These are phyloP conservation scores for Talaromyces sp. DNA, from an alignment of 2,329 filamentous ascomycete genomes.

Conservation along the genomic window DNA sequence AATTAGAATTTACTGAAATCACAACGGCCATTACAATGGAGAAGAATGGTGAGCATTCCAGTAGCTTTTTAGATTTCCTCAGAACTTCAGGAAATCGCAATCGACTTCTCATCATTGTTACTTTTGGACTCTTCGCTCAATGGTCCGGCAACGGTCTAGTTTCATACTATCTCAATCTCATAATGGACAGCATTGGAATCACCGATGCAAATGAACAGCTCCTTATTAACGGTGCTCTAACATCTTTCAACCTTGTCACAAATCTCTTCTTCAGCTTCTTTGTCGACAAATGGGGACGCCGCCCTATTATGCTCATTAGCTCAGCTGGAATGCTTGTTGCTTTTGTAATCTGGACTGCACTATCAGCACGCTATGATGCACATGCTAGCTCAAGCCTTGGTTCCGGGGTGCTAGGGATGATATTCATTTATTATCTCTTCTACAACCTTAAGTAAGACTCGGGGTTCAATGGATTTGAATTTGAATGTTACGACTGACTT, in stretches of 20 bases:
- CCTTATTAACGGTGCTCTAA: constrained; percentile 37
- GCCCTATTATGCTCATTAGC: not conserved
- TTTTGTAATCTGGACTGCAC: not conserved
- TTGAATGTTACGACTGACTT: no score
- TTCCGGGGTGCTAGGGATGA: no score
- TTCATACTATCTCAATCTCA: constrained; percentile 38
- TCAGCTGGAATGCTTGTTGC: not conserved
- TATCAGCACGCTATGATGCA: not conserved
- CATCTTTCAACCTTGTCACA: constrained; percentile 8
- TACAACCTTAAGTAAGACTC: no score
- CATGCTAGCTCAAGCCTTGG: no score
- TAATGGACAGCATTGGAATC: constrained; percentile 44
- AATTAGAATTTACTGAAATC: constrained; percentile 16
- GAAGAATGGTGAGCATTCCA: not conserved
- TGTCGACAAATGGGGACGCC: not conserved
- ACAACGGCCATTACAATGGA: not conserved
- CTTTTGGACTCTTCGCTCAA: constrained; percentile 41
- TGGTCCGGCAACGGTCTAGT: constrained; percentile 46
- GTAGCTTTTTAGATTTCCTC: not conserved
- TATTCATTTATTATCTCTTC: no score
- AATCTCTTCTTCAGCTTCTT: not conserved
- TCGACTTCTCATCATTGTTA: constrained; percentile 43
- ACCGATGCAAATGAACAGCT: constrained; percentile 37
- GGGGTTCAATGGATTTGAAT: no score
- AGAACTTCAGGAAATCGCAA: constrained; percentile 8